Evolutionary conservation across 768 basidiomycete genomes (phyloP).

Genomic region (Tricholoma flavovirens): DNA sequence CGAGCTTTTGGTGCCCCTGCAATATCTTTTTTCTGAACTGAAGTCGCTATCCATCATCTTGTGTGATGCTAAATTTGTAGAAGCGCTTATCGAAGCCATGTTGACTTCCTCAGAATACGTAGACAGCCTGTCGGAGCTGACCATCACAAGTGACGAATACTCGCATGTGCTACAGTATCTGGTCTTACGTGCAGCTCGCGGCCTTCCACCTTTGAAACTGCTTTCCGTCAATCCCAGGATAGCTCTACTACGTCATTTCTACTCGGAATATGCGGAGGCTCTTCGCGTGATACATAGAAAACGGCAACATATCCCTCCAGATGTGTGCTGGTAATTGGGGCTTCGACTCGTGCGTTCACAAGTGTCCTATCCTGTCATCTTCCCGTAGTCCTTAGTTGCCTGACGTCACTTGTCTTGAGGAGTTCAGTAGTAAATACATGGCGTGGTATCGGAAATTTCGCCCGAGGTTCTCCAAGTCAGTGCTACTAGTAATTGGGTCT

Average conservation of each 20-base stretch:
- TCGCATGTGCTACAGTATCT: conserved; percentile 10
- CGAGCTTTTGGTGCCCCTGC: conserved; percentile 5
- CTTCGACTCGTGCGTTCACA: too few relatives aligned
- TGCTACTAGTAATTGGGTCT: too few relatives aligned
- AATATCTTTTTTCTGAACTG: conserved; percentile 10
- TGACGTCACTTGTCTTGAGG: too few relatives aligned
- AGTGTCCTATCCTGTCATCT: too few relatives aligned
- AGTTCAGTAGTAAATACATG: too few relatives aligned
- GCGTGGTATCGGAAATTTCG: too few relatives aligned
- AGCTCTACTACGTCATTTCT: conserved; percentile 12
- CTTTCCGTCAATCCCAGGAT: conserved; percentile 13
- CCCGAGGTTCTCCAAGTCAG: too few relatives aligned
- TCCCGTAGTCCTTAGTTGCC: too few relatives aligned
- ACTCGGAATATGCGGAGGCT: conserved; percentile 1
- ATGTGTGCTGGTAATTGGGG: background rate
- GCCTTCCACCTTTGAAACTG: conserved; percentile 6
- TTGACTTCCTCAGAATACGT: conserved; percentile 1
- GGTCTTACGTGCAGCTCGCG: conserved; percentile 8
- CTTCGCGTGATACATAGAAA: conserved; percentile 6
- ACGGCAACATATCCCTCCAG: conserved; percentile 1
- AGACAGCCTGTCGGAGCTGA: conserved; percentile 9
- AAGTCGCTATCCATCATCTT: conserved; percentile 7
- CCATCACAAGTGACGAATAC: conserved; percentile 12
- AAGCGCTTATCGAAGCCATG: conserved; percentile 9
- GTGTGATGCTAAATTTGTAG: conserved; percentile 11